These are phyloP conservation scores for Citrus medica DNA, from an alignment of 345 rosid genomes.

Conservation along the genomic window DNA sequence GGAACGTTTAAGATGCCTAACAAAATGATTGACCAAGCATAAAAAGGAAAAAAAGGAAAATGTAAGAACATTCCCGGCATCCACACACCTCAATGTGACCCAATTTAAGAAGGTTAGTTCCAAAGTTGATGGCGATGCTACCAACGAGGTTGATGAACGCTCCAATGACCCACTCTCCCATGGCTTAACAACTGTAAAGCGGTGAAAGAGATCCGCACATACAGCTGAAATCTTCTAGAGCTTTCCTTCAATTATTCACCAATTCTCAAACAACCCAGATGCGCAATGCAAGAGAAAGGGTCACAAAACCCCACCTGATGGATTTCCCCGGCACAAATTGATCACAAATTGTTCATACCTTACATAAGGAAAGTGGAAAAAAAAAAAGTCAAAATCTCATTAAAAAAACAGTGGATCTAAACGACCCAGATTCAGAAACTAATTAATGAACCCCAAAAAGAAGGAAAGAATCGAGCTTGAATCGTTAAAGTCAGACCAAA, in stretches of 20 bases:
- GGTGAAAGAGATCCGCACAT: slow-evolving; percentile 31
- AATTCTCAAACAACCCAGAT: slow-evolving; percentile 13
- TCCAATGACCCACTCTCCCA: slow-evolving; percentile 99
- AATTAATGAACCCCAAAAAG: neutral
- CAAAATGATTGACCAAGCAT: neutral
- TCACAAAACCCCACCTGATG: neutral
- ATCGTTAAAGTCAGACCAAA: slow-evolving; percentile 1
- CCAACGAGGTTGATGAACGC: slow-evolving; percentile 93
- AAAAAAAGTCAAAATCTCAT: neutral
- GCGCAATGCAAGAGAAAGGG: neutral
- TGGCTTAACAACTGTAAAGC: slow-evolving; percentile 37
- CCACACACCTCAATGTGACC: slow-evolving; percentile 82
- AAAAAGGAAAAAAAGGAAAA: neutral
- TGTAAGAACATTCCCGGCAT: neutral
- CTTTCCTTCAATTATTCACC: slow-evolving; percentile 19
- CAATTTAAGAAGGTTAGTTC: slow-evolving; percentile 97
- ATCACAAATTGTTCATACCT: neutral
- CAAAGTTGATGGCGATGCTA: slow-evolving; percentile 97
- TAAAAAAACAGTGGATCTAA: slow-evolving; percentile 7
- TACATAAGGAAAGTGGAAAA: neutral
- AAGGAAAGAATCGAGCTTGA: neutral
- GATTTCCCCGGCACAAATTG: neutral
- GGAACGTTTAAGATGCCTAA: neutral
- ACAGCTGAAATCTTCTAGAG: slow-evolving; percentile 31
- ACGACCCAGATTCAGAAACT: neutral